These are phyloP conservation scores for Fusarium citri DNA, from an alignment of 2,329 filamentous ascomycete genomes.

Conservation along the genomic window DNA sequence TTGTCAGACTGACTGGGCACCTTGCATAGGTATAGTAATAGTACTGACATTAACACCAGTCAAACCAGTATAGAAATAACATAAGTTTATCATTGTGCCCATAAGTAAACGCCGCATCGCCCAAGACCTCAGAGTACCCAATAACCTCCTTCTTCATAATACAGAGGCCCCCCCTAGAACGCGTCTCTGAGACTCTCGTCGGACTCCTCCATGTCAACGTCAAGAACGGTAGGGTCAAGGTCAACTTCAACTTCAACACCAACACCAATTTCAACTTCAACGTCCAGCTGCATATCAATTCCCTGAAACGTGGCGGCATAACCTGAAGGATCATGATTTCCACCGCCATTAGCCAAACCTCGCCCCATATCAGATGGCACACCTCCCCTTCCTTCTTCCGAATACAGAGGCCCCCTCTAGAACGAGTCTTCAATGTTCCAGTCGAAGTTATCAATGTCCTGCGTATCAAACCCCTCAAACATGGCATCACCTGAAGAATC, in stretches of 20 bases:
- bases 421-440: slow-evolving; percentile 25
- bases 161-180: background rate
- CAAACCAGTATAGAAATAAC: background rate
- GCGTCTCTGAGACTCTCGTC: slow-evolving; percentile 19
- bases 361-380: no score
- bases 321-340: no score
- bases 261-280: no score
- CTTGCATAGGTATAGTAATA: background rate
- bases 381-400: background rate
- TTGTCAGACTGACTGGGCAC: background rate
- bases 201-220: slow-evolving; percentile 52
- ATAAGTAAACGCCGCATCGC: slow-evolving; percentile 9
- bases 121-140: background rate
- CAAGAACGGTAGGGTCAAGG: no score
- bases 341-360: no score
- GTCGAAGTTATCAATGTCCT: slow-evolving; percentile 52
- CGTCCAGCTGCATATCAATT: no score
- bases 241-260: no score
- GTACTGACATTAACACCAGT: background rate
- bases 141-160: background rate
- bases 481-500: slow-evolving; percentile 53
- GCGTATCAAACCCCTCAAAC: slow-evolving; percentile 54
- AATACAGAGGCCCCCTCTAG: background rate
- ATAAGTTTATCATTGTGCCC: slow-evolving; percentile 8
- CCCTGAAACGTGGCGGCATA: no score